A percentile compares a stretch with the other conserved stretches of the same genome.
Evolutionary conservation across 805 yeast genomes (phyloP).

Genomic region (Diddensiella caesifluorescens): DNA sequence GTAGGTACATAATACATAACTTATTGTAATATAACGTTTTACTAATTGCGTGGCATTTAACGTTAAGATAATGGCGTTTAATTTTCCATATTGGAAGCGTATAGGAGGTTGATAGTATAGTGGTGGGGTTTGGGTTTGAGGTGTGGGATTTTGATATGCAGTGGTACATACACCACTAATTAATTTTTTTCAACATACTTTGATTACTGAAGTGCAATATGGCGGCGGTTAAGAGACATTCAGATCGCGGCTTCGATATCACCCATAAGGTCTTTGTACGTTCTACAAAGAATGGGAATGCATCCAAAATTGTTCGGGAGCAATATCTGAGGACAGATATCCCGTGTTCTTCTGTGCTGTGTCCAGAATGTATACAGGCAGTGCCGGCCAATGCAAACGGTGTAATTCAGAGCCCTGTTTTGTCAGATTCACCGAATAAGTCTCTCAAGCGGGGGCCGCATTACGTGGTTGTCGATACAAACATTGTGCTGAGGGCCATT

Average conservation of each 20-base stretch:
- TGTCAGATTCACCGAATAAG: conserved; percentile 55
- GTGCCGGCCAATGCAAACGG: conserved; percentile 63
- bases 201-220: too few relatives aligned
- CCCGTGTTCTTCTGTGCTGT: conserved; percentile 76
- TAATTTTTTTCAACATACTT: too few relatives aligned
- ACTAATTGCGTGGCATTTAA: too few relatives aligned
- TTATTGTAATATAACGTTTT: too few relatives aligned
- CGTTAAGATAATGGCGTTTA: too few relatives aligned
- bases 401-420: conserved; percentile 56
- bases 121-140: too few relatives aligned
- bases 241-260: conserved; percentile 15
- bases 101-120: neutral
- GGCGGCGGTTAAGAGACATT: conserved; percentile 12
- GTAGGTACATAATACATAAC: too few relatives aligned
- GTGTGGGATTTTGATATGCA: too few relatives aligned
- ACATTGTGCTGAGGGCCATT: conserved; percentile 80
- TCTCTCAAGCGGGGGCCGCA: conserved; percentile 54
- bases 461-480: conserved; percentile 81
- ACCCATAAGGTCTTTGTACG: conserved; percentile 76
- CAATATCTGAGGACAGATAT: conserved; percentile 90
- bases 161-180: too few relatives aligned
- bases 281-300: conserved; percentile 76
- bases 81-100: too few relatives aligned
- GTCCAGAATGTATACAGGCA: conserved; percentile 53
- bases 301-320: conserved; percentile 86